phyloP scores from a whole-genome alignment of 164 flowering plant genomes.

The Cinnamomum micranthum region DNA sequence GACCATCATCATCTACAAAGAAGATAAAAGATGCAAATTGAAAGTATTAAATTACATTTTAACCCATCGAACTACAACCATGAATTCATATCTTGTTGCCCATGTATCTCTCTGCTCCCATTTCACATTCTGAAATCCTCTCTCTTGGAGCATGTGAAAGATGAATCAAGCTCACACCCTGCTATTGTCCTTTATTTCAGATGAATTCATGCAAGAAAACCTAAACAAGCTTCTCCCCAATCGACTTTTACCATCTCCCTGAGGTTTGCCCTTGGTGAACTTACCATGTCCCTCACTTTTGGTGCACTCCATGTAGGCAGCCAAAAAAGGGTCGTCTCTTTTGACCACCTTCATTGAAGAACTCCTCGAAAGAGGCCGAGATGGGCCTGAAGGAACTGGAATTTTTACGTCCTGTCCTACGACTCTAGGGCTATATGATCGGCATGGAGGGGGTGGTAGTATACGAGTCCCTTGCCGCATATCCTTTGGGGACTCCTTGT shows the following conservation, averaged over 20 bases:
- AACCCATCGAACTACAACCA: neutral
- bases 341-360: conserved; percentile 21
- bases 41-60: too few relatives aligned
- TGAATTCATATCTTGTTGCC: neutral
- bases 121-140: neutral
- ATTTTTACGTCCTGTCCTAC: conserved; percentile 11
- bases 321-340: conserved; percentile 42
- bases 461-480: neutral
- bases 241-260: neutral
- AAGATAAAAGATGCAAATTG: neutral
- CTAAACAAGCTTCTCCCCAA: conserved; percentile 14
- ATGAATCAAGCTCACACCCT: conserved; percentile 30
- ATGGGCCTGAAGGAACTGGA: conserved; percentile 39
- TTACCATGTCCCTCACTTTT: conserved; percentile 17
- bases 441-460: conserved; percentile 23
- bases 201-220: conserved; percentile 52
- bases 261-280: neutral
- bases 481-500: neutral
- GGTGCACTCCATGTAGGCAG: conserved; percentile 45
- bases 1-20: neutral
- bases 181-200: conserved; percentile 44
- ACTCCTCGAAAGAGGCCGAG: conserved; percentile 20
- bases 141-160: conserved; percentile 2
- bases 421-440: conserved; percentile 7
- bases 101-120: neutral